These are phyloP conservation scores for Cyberlindnera veronae DNA, from an alignment of 805 yeast genomes.

Conservation along the genomic window DNA sequence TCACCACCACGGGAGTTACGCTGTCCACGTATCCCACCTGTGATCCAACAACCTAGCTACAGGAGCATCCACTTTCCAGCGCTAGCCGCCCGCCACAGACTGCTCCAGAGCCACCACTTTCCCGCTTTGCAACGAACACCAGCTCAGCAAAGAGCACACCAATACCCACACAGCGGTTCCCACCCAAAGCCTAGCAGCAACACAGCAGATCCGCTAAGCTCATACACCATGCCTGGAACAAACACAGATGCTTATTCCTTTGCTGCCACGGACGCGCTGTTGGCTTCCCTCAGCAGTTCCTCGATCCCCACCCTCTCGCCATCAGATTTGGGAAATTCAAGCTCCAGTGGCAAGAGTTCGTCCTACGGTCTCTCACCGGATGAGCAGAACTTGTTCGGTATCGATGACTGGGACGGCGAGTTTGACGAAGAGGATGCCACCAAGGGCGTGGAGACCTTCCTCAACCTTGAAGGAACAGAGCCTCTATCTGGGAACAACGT, in stretches of 20 bases:
- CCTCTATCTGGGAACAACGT: not conserved
- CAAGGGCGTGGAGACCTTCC: not conserved
- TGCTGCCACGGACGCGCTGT: conserved; percentile 28
- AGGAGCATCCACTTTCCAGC: no score
- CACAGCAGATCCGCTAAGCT: not conserved
- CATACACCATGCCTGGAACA: not conserved
- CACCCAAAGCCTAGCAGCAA: not conserved
- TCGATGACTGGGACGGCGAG: conserved; percentile 14
- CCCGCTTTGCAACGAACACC: no score
- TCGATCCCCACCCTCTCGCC: conserved; percentile 25
- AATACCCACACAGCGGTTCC: no score
- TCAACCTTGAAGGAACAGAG: conserved; percentile 1
- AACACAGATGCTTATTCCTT: conserved; percentile 21
- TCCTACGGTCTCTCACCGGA: conserved; percentile 23
- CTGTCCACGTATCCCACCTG: no score
- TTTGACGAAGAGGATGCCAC: not conserved
- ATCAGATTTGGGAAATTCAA: conserved; percentile 17
- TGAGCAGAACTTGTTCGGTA: conserved; percentile 16
- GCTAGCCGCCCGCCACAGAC: no score
- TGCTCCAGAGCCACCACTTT: no score
- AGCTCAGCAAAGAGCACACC: no score
- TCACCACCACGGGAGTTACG: no score
- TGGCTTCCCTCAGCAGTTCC: conserved; percentile 25
- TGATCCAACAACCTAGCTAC: no score
- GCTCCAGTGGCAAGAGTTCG: conserved; percentile 21